phyloP scores from a whole-genome alignment of 148 eudicot genomes.

The Persicaria maculosa region DNA sequence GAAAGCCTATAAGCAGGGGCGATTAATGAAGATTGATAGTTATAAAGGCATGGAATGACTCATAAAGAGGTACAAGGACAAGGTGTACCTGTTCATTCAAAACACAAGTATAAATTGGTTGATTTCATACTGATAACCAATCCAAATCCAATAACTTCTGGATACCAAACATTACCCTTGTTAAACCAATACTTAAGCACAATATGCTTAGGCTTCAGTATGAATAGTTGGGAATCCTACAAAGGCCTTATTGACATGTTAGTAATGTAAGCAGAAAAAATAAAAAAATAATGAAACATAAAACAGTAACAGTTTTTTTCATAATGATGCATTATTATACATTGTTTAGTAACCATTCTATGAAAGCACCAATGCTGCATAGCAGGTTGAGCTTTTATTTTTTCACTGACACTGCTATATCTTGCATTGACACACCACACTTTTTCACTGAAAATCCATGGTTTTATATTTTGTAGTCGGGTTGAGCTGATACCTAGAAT shows the following conservation, averaged over 20 bases:
- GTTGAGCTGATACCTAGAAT: constrained; percentile 29
- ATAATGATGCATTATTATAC: background rate
- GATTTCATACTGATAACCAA: no score
- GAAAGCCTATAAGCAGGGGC: background rate
- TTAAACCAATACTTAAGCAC: no score
- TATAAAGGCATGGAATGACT: no score
- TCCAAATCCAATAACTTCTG: no score
- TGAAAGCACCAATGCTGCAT: constrained; percentile 8
- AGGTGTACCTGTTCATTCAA: no score
- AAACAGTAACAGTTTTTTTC: background rate
- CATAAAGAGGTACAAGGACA: no score
- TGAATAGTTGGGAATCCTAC: no score
- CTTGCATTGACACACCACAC: background rate
- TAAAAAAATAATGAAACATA: background rate
- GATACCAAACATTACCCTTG: no score
- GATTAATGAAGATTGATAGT: background rate
- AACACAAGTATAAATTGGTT: no score
- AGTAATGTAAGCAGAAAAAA: background rate
- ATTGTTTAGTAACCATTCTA: background rate
- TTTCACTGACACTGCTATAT: background rate
- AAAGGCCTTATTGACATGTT: background rate
- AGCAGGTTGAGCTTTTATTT: background rate
- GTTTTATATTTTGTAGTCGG: background rate
- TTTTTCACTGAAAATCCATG: background rate
- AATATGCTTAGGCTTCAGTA: no score